Evolutionary conservation across 2,329 filamentous ascomycete genomes (phyloP).

Genomic region (Fusarium hostae): DNA sequence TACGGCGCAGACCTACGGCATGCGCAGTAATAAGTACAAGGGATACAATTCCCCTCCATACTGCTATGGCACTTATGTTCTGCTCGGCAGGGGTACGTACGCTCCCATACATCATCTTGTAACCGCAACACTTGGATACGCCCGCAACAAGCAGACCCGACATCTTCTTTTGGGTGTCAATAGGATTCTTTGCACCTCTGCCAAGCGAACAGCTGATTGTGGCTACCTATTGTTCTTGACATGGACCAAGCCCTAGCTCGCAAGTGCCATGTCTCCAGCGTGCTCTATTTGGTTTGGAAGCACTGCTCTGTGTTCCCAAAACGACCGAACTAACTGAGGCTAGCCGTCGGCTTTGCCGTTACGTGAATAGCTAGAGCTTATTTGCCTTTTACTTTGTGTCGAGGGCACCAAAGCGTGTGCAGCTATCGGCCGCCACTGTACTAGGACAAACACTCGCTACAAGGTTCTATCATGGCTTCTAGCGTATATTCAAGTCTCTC

Average conservation of each 20-base stretch:
- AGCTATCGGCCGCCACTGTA: slow-evolving; percentile 4
- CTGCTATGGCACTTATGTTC: neutral
- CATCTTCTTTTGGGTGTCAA: slow-evolving; percentile 21
- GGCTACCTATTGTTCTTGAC: slow-evolving; percentile 29
- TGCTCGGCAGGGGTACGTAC: slow-evolving; percentile 2
- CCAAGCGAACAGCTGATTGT: slow-evolving; percentile 10
- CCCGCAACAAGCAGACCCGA: slow-evolving; percentile 9
- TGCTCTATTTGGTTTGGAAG: slow-evolving; percentile 6
- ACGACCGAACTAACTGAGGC: neutral
- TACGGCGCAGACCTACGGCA: slow-evolving; percentile 2
- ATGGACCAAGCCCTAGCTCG: slow-evolving; percentile 5
- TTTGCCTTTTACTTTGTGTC: neutral
- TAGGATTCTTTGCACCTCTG: slow-evolving; percentile 11
- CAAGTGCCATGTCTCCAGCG: neutral
- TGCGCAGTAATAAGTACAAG: neutral
- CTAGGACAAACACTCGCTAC: neutral
- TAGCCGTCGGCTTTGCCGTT: slow-evolving; percentile 19
- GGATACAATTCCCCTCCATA: neutral
- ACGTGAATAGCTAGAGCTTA: slow-evolving; percentile 13
- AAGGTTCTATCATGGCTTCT: neutral
- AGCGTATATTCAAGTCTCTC: neutral
- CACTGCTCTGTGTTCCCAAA: slow-evolving; percentile 6
- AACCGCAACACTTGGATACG: slow-evolving; percentile 12
- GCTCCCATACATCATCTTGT: neutral
- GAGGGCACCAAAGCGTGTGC: neutral